Base-by-base conservation (phyloP, 177 flowering plant genomes). In the Telopea speciosissima region DNA sequence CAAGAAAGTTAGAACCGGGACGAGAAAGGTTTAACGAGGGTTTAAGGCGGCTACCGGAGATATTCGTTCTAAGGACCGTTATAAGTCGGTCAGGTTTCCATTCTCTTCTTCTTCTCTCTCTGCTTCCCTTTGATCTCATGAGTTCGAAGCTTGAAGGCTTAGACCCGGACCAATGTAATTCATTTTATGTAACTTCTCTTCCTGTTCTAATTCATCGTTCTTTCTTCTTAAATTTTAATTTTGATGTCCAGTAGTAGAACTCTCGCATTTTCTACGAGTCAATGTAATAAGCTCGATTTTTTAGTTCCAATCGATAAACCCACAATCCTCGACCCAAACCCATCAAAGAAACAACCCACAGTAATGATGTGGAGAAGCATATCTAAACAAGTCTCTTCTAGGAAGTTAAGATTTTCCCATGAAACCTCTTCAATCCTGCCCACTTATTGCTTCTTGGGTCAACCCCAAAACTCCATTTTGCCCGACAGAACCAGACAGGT, bases 341-440 rank as follows among this genome's bases (percentile, higher is more conserved):
- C 79, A 23, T 45, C 42, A 0, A 56, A 10, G 67, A 58, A 19
- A 58, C 52, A 72, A 36, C 40, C 0, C 40, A 36, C 86, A 78
- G 63, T 63, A 21, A 76, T 69, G 52, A 85, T 89, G 91, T 89
- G 88, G 90, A 79, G 87, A 78, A 85, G 52, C 75, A 45, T 80
- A 13, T 82, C 80, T 40, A 86, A 79, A 67, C 86, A 68, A 40
- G 81, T 77, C n/a, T 61, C 79, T 72, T 74, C 75, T 12, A 81
- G 73, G 60, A 65, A 73, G 21, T 56, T 77, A 1, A 36, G 19
- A 49, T 58, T 19, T 58, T 58, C 61, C 3, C 61, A n/a, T n/a
- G 61, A 58, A 7, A 9, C 61, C 61, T 58, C 61, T 58, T 58
- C 24, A 17, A n/a, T 21, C 23, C n/a, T 58, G 5, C 61, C 23